These are phyloP conservation scores for Starmerella sp. DNA, from an alignment of 805 yeast species.

Conservation along the genomic window DNA sequence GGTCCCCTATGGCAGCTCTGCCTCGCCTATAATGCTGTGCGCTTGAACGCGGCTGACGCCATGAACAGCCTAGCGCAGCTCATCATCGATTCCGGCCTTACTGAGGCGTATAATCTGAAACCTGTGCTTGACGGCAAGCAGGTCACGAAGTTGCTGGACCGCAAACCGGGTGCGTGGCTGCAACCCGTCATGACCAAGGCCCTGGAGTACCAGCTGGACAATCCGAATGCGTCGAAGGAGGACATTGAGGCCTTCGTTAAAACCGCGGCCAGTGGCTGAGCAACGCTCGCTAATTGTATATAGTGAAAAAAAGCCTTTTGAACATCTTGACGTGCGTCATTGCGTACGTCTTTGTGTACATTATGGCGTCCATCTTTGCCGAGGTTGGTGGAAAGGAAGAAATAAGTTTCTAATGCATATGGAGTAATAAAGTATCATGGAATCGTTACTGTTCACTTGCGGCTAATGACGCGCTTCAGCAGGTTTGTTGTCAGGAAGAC, in stretches of 20 bases:
- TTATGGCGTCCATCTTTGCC: too few relatives aligned
- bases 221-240: slow-evolving; percentile 45
- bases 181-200: slow-evolving; percentile 43
- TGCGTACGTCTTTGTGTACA: too few relatives aligned
- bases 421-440: too few relatives aligned
- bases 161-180: slow-evolving; percentile 86
- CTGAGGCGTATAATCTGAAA: slow-evolving; percentile 39
- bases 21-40: slow-evolving; percentile 30
- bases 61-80: slow-evolving; percentile 25
- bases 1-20: slow-evolving; percentile 41
- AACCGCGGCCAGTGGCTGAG: background rate
- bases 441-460: slow-evolving; percentile 8
- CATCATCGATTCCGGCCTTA: slow-evolving; percentile 31
- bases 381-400: too few relatives aligned
- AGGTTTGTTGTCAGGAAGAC: slow-evolving; percentile 33
- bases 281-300: too few relatives aligned
- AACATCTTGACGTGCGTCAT: too few relatives aligned
- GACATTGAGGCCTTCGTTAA: slow-evolving; percentile 40
- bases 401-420: too few relatives aligned
- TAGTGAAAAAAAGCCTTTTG: too few relatives aligned
- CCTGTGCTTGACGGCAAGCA: slow-evolving; percentile 66
- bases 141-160: slow-evolving; percentile 37
- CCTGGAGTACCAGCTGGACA: slow-evolving; percentile 65
- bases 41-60: slow-evolving; percentile 26
- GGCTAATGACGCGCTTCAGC: slow-evolving; percentile 12